Evolutionary conservation across 495 filamentous ascomycete genomes (phyloP), one percentile per base, ranked within the genome.

Genomic region (Hyaloscypha hepaticicola): DNA sequence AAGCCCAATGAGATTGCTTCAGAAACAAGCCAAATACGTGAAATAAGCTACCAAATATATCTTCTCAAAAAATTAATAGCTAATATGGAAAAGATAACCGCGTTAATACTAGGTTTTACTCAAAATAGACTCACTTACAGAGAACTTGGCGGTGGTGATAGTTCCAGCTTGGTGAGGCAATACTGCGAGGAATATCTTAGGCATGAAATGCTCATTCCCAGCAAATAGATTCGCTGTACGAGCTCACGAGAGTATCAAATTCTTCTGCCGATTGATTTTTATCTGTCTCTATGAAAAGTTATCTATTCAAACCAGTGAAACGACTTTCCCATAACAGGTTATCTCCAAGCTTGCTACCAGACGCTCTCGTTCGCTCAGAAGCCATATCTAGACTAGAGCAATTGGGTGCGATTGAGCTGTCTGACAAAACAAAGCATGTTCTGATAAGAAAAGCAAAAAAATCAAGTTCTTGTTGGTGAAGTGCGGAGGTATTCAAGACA

Each of bases 201-300:
- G 84, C 83, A 80, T 90, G 93, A 76, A 96, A 87, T 53, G 84
- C 82, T 68, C 88, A 88, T 78, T 96, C 94, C 76, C 90, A 93
- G 77, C 87, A 87, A 60, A 97, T 87, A 19, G 88, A 91, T 75
- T 88, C 84, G 79, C 97, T 96, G 82, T 96, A 96, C 66, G 87
- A 79, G 57, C 87, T 85, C 91, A 97, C 96, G 51, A 96, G 80
- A 55, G 92, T 90, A 78, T 96, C 91, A 66, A 93, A 85, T 70
- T 85, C 86, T 79, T 91, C 85, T 64, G 89, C 92, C 75, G 92
- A 93, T 58, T 90, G 85, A 68, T 90, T 90, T 45, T 31, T 56
- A 51, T 57, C 31, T 28, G 53, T 31, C 31, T 56, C 34, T 55
- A 55, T 61, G n/a, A 55, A 55, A 7, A 28, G 6, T 89, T 65